Evolutionary conservation across 2,329 filamentous ascomycete species (phyloP).

Genomic region (Pseudogymnoascus verrucosus): DNA sequence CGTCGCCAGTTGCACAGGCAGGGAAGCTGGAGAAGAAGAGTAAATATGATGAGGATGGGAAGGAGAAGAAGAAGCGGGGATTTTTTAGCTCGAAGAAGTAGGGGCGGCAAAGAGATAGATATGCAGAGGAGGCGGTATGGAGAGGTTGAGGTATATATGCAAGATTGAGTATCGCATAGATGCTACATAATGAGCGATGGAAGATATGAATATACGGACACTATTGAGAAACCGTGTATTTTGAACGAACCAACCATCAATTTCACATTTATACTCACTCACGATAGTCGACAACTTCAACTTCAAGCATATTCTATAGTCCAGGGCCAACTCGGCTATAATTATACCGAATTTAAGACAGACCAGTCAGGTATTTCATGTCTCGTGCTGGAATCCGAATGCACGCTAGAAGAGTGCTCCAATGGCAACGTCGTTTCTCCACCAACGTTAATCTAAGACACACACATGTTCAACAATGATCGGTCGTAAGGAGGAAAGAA

Average conservation of each 20-base stretch:
- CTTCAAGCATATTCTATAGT: background rate
- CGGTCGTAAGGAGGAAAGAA: background rate
- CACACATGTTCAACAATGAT: background rate
- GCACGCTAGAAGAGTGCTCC: background rate
- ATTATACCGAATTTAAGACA: background rate
- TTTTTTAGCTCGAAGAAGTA: conserved; percentile 52
- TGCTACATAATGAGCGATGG: conserved; percentile 5
- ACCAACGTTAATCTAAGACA: background rate
- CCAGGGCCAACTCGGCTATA: background rate
- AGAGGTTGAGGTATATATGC: conserved; percentile 1
- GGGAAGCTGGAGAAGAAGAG: conserved; percentile 44
- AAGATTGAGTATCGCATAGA: conserved; percentile 3
- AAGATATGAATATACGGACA: background rate
- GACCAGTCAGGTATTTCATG: conserved; percentile 47
- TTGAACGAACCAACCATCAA: background rate
- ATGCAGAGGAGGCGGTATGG: background rate
- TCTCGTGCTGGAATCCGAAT: background rate
- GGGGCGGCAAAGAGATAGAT: background rate
- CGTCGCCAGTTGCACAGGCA: conserved; percentile 27
- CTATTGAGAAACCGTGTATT: background rate
- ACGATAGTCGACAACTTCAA: background rate
- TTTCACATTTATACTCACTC: background rate
- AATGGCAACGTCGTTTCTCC: background rate
- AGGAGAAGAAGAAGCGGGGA: conserved; percentile 52
- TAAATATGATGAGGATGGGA: conserved; percentile 33